phyloP scores from a whole-genome alignment of 306 rosid species.

The Parietaria judaica region DNA sequence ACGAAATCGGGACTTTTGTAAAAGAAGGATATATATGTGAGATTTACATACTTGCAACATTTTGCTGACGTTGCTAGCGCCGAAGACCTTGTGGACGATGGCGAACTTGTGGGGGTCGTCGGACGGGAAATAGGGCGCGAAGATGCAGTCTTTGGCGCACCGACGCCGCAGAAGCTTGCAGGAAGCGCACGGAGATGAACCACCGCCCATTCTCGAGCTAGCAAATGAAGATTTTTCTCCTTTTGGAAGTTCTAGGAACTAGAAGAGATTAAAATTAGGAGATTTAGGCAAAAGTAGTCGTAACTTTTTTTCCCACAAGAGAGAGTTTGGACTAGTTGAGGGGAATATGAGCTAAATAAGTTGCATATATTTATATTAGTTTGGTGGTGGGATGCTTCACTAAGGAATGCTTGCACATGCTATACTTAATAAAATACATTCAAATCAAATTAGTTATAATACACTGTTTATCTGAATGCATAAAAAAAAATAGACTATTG shows the following conservation, averaged over 20 bases:
- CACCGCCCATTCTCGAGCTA: slow-evolving; percentile 30
- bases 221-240: not conserved
- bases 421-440: slow-evolving; percentile 22
- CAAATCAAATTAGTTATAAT: not conserved
- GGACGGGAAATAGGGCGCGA: slow-evolving; percentile 74
- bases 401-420: slow-evolving; percentile 20
- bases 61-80: slow-evolving; percentile 84
- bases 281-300: too few species aligned
- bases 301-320: too few species aligned
- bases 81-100: slow-evolving; percentile 81
- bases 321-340: slow-evolving; percentile 7
- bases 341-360: slow-evolving; percentile 20
- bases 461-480: slow-evolving; percentile 4
- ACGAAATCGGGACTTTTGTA: too few species aligned
- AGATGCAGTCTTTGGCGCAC: slow-evolving; percentile 65
- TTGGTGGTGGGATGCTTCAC: slow-evolving; percentile 27
- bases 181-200: slow-evolving; percentile 73
- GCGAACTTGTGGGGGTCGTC: slow-evolving; percentile 70
- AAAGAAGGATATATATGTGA: not conserved
- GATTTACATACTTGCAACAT: slow-evolving; percentile 55
- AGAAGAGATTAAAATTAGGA: not conserved
- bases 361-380: slow-evolving; percentile 46
- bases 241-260: not conserved
- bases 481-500: not conserved
- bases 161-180: slow-evolving; percentile 82